Percentiles rank a stretch among this genome's conserved stretches.
Evolutionary conservation across 2,329 filamentous ascomycete species (phyloP).

Genomic region (Westerdykella aurantiaca): DNA sequence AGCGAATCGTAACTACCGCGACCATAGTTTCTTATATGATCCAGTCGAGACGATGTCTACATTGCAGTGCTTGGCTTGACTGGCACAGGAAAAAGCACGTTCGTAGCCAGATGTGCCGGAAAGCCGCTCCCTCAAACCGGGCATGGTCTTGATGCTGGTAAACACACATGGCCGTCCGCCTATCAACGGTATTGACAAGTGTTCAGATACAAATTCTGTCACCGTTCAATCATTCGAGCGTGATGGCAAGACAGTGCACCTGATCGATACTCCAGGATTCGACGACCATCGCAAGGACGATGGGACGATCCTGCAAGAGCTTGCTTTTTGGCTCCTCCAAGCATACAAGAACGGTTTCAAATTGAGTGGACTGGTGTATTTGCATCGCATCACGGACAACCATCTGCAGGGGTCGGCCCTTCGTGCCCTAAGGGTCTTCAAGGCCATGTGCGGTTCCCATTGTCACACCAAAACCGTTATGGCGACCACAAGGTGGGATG

Average conservation of each 20-base stretch:
- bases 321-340: conserved; percentile 36
- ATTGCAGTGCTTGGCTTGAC: too few relatives aligned
- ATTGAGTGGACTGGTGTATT: conserved; percentile 42
- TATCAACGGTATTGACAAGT: too few relatives aligned
- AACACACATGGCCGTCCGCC: too few relatives aligned
- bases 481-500: conserved; percentile 40
- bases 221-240: too few relatives aligned
- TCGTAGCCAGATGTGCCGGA: too few relatives aligned
- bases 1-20: too few relatives aligned
- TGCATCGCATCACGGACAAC: conserved; percentile 41
- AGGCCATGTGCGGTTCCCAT: conserved; percentile 39
- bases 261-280: conserved; percentile 12
- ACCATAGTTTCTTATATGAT: too few relatives aligned
- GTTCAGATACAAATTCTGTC: too few relatives aligned
- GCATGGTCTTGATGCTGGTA: too few relatives aligned
- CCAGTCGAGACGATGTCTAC: too few relatives aligned
- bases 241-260: background rate
- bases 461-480: conserved; percentile 38
- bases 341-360: conserved; percentile 27
- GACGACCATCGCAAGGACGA: conserved; percentile 31
- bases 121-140: too few relatives aligned
- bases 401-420: conserved; percentile 36
- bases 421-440: conserved; percentile 41
- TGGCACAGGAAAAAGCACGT: too few relatives aligned
- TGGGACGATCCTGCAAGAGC: conserved; percentile 38